These are phyloP conservation scores for Colletotrichum sp. DNA, from an alignment of 2,329 filamentous ascomycete genomes.

Conservation along the genomic window DNA sequence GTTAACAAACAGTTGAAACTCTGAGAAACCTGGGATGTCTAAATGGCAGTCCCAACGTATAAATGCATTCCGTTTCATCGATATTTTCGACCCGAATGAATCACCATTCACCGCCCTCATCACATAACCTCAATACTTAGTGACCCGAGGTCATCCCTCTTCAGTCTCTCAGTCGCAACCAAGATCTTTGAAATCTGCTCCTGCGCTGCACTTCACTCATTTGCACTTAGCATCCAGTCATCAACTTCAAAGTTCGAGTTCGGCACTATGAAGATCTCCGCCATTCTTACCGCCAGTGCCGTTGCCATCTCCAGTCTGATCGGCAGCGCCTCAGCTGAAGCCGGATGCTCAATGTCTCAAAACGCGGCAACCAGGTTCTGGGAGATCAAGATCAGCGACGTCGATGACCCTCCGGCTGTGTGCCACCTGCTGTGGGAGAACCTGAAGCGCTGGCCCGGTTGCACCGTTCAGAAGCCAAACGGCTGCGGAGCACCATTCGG, in stretches of 20 bases:
- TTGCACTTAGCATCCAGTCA: neutral
- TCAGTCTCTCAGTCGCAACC: neutral
- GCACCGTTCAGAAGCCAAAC: neutral
- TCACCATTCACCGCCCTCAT: neutral
- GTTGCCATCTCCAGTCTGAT: neutral
- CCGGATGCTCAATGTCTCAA: neutral
- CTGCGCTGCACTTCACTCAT: neutral
- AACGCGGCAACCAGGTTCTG: neutral
- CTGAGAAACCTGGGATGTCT: fast-evolving
- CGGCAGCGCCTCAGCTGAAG: neutral
- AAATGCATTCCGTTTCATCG: neutral
- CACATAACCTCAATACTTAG: neutral
- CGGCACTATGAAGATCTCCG: neutral
- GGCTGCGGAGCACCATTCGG: neutral
- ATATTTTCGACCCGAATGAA: neutral
- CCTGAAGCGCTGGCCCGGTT: neutral
- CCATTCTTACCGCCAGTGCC: neutral
- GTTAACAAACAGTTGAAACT: fast-evolving
- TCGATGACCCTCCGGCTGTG: neutral
- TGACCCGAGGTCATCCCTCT: neutral
- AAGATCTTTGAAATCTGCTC: neutral
- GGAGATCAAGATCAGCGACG: neutral
- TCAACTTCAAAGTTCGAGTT: too few species aligned
- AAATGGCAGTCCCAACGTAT: neutral
- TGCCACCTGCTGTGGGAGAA: neutral